Conservation (phyloP, 192 early-diverging fungal species). For the Linnemannia zychae region DNA sequence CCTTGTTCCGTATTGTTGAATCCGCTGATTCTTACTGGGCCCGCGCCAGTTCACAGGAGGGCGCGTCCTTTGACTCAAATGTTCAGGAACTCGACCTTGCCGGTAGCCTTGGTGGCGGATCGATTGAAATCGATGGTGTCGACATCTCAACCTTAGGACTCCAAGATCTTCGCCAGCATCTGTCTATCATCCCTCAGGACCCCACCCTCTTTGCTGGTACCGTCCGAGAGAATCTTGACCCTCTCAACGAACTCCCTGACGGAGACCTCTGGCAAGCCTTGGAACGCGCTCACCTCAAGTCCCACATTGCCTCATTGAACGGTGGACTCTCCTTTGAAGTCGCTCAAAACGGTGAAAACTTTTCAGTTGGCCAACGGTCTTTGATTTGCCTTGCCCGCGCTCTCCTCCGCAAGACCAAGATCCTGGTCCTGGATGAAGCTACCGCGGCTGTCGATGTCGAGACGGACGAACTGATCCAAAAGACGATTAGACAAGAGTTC, state of each 20-base stretch:
- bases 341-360: slow-evolving; percentile 64
- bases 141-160: slow-evolving; percentile 76
- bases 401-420: slow-evolving; percentile 67
- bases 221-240: slow-evolving; percentile 85
- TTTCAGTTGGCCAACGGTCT: slow-evolving; percentile 67
- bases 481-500: slow-evolving; percentile 86
- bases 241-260: slow-evolving; percentile 66
- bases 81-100: background rate
- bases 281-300: slow-evolving; percentile 60
- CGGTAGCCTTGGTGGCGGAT: slow-evolving; percentile 55
- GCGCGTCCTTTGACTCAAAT: background rate
- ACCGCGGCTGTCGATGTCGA: slow-evolving; percentile 80
- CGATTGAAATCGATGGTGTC: slow-evolving; percentile 81
- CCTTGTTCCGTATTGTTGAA: slow-evolving; percentile 62
- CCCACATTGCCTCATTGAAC: slow-evolving; percentile 31
- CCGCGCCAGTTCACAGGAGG: slow-evolving; percentile 19
- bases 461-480: slow-evolving; percentile 90
- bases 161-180: slow-evolving; percentile 67
- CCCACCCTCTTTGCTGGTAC: slow-evolving; percentile 74
- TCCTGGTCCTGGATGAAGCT: slow-evolving; percentile 62
- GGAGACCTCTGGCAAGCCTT: slow-evolving; percentile 76
- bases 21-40: slow-evolving; percentile 45
- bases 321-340: slow-evolving; percentile 50
- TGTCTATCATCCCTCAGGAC: slow-evolving; percentile 92
- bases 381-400: slow-evolving; percentile 68